Evolutionary conservation across 2,329 filamentous ascomycete genomes (phyloP), one percentile per base, ranked within the genome.

Genomic region (Xylariaceae sp.): DNA sequence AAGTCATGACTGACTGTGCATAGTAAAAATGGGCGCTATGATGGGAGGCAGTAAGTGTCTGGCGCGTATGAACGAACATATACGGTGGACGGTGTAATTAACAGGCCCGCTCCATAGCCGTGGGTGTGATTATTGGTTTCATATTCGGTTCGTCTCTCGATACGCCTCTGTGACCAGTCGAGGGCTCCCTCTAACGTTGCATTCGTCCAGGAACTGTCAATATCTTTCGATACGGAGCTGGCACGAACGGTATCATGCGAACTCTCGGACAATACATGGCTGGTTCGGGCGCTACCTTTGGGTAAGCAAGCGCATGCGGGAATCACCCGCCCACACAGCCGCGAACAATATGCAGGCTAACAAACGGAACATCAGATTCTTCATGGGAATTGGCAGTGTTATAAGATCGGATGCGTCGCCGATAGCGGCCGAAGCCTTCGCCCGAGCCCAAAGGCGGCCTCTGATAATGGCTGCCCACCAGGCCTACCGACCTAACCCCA

Each of bases 371-470:
- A 12, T 9, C 48, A 82, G 78, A 16, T 96, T 97, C 70, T 98
- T 98, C 75, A 98, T 98, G 92, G 90, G 87, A 41, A 95, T 98
- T 54, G 92, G 92, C 53, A 95, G 88, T 54, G 89, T 94, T 31
- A 96, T 98, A 57, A 85, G 92, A 59, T 89, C 88, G 44, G 92
- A 98, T 55, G 81, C 86, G 50, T 86, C 87, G 30, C 81, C 84
- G 26, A 81, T 85, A 55, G 71, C 83, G 43, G 74, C 80, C 51
- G 78, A 88, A 60, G 78, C 85, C 41, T 95, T 90, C 68, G 76
- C 79, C 52, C 78, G 78, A 61, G 81, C 85, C 35, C 80, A 83
- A 52, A 73, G 83, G 54, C 76, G 78, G 47, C 87, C 89, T 16
- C 79, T 90, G 55, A 78, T 94, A 48, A 71, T 77, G 60, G 54